A percentile compares a stretch with the other conserved stretches of the same genome.
These are phyloP conservation scores for Drosera spatulata DNA, from an alignment of 179 eudicot genomes.

Conservation along the genomic window DNA sequence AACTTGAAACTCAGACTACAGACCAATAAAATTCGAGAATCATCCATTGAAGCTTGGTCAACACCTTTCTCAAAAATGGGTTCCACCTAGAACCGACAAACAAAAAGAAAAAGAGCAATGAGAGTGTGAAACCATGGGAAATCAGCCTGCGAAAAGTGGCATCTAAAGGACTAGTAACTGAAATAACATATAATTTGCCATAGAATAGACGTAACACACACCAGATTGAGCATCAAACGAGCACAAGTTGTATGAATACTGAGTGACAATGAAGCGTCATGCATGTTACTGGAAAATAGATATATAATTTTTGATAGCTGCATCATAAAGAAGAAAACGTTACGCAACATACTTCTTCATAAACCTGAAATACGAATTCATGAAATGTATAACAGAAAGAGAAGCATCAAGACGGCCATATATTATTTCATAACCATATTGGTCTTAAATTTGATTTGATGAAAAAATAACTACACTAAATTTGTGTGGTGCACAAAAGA, in stretches of 20 bases:
- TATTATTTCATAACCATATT: too few relatives aligned
- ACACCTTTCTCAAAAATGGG: constrained; percentile 95
- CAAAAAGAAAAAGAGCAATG: constrained; percentile 1
- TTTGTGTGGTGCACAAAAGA: too few relatives aligned
- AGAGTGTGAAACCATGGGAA: background rate
- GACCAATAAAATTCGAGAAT: constrained; percentile 81
- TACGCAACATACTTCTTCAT: too few relatives aligned
- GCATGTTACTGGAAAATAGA: constrained; percentile 98
- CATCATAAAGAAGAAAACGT: constrained; percentile 13
- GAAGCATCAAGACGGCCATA: too few relatives aligned
- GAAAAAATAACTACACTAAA: too few relatives aligned
- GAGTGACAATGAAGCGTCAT: constrained; percentile 84
- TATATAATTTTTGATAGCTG: constrained; percentile 93
- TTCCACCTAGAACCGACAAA: constrained; percentile 51
- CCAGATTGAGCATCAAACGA: constrained; percentile 96
- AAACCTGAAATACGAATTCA: too few relatives aligned
- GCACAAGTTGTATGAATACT: constrained; percentile 99
- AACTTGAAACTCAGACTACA: constrained; percentile 8
- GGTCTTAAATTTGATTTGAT: too few relatives aligned
- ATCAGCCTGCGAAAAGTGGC: background rate
- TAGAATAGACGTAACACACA: constrained; percentile 16
- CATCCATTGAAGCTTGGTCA: constrained; percentile 91
- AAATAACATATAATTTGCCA: background rate
- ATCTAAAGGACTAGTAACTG: too few relatives aligned
- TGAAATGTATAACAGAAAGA: too few relatives aligned